Evolutionary conservation across 768 basidiomycete genomes (phyloP).

Genomic region (Suillus brevipes): DNA sequence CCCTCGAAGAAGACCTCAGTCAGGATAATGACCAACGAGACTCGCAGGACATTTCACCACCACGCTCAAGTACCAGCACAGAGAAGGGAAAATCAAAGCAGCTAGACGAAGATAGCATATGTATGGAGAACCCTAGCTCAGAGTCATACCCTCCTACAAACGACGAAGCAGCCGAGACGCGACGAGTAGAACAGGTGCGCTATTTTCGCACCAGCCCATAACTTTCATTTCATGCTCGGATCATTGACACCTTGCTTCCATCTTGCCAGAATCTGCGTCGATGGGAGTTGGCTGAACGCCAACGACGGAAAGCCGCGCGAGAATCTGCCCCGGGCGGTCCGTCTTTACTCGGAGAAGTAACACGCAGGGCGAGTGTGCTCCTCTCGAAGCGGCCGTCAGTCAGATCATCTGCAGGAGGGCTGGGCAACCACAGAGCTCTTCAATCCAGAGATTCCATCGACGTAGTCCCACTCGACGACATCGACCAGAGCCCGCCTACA

Average conservation of each 20-base stretch:
- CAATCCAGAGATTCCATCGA: constrained; percentile 55
- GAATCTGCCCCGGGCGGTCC: constrained; percentile 43
- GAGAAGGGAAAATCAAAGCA: constrained; percentile 37
- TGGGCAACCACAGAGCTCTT: constrained; percentile 47
- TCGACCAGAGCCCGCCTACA: constrained; percentile 42
- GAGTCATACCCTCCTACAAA: constrained; percentile 62
- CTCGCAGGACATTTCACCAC: constrained; percentile 22
- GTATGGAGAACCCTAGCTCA: constrained; percentile 19
- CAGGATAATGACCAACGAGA: constrained; percentile 25
- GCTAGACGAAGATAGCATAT: constrained; percentile 24
- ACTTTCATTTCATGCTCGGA: constrained; percentile 10
- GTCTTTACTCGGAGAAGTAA: constrained; percentile 59
- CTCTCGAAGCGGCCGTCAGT: constrained; percentile 46
- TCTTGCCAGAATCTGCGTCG: constrained; percentile 62
- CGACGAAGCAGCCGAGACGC: constrained; percentile 67
- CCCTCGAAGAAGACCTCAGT: constrained; percentile 48
- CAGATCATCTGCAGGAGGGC: constrained; percentile 29
- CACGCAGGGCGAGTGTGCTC: constrained; percentile 58
- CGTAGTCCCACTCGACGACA: constrained; percentile 53
- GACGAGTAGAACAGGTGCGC: constrained; percentile 70
- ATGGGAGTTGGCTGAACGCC: constrained; percentile 79
- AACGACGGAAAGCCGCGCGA: constrained; percentile 70
- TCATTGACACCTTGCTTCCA: constrained; percentile 4
- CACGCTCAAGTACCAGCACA: constrained; percentile 25
- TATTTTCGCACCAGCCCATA: neutral